A percentile compares a stretch with the other conserved stretches of the same genome.
Conservation (phyloP, 345 rosid genomes). For the Pugionium cornutum region DNA sequence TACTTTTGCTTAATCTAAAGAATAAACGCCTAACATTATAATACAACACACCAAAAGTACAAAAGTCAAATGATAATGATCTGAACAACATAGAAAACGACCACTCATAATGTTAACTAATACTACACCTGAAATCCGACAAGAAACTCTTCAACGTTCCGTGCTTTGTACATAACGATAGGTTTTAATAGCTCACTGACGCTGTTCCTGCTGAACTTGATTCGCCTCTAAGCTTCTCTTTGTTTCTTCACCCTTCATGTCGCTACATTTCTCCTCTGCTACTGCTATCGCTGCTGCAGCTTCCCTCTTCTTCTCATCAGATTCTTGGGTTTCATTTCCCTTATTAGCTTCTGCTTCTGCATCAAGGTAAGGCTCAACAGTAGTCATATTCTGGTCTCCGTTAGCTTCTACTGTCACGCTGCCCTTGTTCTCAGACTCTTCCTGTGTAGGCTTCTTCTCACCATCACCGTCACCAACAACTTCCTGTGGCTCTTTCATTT, state of each 20-base stretch:
- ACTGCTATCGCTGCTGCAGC: slow-evolving; percentile 8
- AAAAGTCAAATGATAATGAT: slow-evolving; percentile 21
- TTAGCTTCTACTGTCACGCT: slow-evolving; percentile 13
- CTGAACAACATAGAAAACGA: slow-evolving; percentile 18
- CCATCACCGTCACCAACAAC: slow-evolving; percentile 24
- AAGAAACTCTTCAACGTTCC: slow-evolving; percentile 31
- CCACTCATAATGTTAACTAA: slow-evolving; percentile 31
- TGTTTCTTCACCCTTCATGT: slow-evolving; percentile 30
- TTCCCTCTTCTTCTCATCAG: slow-evolving; percentile 24
- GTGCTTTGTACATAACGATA: slow-evolving; percentile 24
- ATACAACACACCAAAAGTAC: slow-evolving; percentile 9
- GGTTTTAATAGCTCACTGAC: slow-evolving; percentile 36
- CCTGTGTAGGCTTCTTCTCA: slow-evolving; percentile 34
- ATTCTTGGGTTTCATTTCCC: slow-evolving; percentile 14
- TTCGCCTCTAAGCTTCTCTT: slow-evolving; percentile 32
- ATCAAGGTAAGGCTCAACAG: slow-evolving; percentile 9
- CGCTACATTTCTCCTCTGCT: slow-evolving; percentile 27
- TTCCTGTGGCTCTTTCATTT: slow-evolving; percentile 25
- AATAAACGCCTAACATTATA: slow-evolving; percentile 21
- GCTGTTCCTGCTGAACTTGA: slow-evolving; percentile 35
- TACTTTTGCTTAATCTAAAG: not conserved
- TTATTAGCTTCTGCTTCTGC: slow-evolving; percentile 10
- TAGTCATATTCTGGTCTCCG: slow-evolving; percentile 8
- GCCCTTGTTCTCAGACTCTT: slow-evolving; percentile 22
- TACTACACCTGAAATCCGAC: slow-evolving; percentile 34